Evolutionary conservation across 805 yeast genomes (phyloP).

Genomic region (Teunomyces tritomae): DNA sequence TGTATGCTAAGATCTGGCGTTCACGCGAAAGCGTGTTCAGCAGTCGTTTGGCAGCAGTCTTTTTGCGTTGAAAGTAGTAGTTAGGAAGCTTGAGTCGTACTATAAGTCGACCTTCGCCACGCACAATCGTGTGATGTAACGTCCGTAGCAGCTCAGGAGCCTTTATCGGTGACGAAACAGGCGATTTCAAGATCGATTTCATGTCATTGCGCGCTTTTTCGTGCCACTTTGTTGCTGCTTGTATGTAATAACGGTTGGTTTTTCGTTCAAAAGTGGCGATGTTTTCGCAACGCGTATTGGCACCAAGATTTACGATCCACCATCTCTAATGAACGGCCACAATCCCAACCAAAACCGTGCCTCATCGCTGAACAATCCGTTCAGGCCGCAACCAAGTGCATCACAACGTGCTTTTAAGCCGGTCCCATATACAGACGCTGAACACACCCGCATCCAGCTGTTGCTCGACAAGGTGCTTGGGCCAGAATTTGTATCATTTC

Average conservation of each 20-base stretch:
- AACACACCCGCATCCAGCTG: constrained; percentile 32
- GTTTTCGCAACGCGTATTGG: constrained; percentile 1
- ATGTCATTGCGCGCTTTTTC: neutral
- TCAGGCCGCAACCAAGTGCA: constrained; percentile 7
- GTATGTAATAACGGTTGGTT: neutral
- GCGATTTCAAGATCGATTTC: constrained; percentile 4
- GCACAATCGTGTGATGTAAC: neutral
- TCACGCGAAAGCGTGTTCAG: constrained; percentile 11
- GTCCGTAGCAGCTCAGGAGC: neutral
- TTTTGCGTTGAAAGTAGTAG: neutral
- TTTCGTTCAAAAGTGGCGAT: neutral
- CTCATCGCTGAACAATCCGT: constrained; percentile 1
- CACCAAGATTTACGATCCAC: neutral
- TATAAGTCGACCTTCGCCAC: neutral
- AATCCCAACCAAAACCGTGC: constrained; percentile 1
- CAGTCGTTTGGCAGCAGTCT: neutral
- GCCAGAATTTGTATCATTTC: constrained; percentile 72
- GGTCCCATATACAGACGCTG: constrained; percentile 30
- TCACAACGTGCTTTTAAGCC: constrained; percentile 15
- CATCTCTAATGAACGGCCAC: neutral
- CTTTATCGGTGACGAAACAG: constrained; percentile 1
- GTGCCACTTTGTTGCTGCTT: too few species aligned
- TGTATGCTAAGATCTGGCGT: constrained; percentile 27
- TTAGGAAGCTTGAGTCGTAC: constrained; percentile 1
- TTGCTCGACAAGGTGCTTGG: constrained; percentile 49